Evolutionary conservation across 2,329 filamentous ascomycete species (phyloP), one percentile per base, ranked within the genome.

Genomic region (Fusarium devonianum): DNA sequence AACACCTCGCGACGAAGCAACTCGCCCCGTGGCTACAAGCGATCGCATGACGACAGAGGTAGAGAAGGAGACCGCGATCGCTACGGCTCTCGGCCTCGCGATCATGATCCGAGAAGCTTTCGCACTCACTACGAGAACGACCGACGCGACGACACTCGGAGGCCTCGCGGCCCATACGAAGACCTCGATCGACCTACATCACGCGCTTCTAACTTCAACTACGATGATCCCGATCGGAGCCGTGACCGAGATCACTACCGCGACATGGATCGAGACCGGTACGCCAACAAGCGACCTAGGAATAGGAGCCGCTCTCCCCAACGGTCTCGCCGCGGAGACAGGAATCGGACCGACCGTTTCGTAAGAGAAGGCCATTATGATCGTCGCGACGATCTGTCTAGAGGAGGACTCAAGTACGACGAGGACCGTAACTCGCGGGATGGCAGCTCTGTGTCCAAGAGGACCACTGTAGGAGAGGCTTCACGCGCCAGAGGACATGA

Each of bases 1-100:
- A 69, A 66, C 58, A 70, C 70, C 13, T 69, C 70, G 44, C 76
- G 78, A 65, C 76, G 76, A 61, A 81, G 76, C 68, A 75, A 79
- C 64, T 87, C 86, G 35, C 85, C 86, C 50, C 80, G 80, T 62
- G 86, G 83, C 50, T 82, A 81, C 64, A 92, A 92, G 73, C 82
- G 89, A 60, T 71, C 78, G 39, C 81, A 81, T 64, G 84, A 87
- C 64, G 84, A 88, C 50, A 80, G 83, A 57, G 80, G 86, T 60
- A 58, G 49, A 45, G 56, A 61, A 8, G 49, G 52, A 40, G 49
- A 58, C 19, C 25, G 82, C 56, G 80, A 57, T 19, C 71, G 77
- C 52, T 69, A 78, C 44, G 83, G 87, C 64, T 76, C 82, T 21
- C 81, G 67, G 30, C 50, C 61, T 39, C 69, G 69, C 52, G 69